Evolutionary conservation across 352 stramenopile species (phyloP), one percentile per base, ranked within the genome.

Genomic region (Blastocystis sp.): DNA sequence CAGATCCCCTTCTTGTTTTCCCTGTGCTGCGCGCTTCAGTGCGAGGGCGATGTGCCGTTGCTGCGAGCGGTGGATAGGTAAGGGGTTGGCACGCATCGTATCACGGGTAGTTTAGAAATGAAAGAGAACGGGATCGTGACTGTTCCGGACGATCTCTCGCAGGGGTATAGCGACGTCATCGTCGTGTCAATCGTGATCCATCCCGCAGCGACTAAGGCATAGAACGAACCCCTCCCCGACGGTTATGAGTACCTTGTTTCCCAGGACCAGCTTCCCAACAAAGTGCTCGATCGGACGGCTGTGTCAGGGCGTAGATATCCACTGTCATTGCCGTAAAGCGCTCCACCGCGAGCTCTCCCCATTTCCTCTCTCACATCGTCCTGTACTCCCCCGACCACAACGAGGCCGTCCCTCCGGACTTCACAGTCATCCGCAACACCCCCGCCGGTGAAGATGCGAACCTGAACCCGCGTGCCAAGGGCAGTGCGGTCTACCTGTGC

Each of bases 1-100:
- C 34, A 76, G 65, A 14, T 76, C n/a, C 65, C 65, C 11, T 76
- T 76, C 9, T 76, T 76, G 65, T 76, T 21, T 76, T 76, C 38
- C 6, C 38, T 76, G 24, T 54, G 65, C 24, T 52, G 65, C 52
- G 17, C 65, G 11, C 24, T 76, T 9, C 11, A 43, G 52, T n/a
- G 65, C 17, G 24, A 21, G 10, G 38, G n/a, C 9, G n/a, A 43
- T 54, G 43, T n/a, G 9, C 34, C 65, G 4, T 43, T 76, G 6
- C n/a, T 76, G 43, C 9, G n/a, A n/a, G 38, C 14, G 11, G n/a
- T 76, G 9, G 65, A 76, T 76, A 6, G 38, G 65, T 76, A 76
- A 14, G 11, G 6, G 9, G 14, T 28, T 19, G 9, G 11, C 17
- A 19, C n/a, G 10, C 34, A 11, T 42, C 34, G 9, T 21, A 69